Conservation (phyloP, 2,329 filamentous ascomycete species). For the Fusarium chlamydosporum region DNA sequence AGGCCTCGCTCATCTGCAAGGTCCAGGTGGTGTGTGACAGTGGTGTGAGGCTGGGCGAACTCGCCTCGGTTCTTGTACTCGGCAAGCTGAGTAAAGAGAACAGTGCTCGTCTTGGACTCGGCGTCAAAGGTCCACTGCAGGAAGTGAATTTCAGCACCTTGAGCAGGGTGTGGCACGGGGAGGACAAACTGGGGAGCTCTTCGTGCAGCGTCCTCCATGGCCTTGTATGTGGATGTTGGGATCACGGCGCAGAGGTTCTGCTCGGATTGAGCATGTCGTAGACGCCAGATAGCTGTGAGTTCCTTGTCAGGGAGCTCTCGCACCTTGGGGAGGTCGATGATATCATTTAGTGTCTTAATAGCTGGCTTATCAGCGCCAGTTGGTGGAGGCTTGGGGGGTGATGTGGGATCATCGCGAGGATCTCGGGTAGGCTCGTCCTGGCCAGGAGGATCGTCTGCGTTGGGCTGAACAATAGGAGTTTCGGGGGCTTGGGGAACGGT, state of each 20-base stretch:
- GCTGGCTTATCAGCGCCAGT: slow-evolving; percentile 49
- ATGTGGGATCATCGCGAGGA: slow-evolving; percentile 24
- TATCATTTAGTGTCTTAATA: slow-evolving; percentile 65
- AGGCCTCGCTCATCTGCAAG: slow-evolving; percentile 79
- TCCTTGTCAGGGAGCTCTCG: slow-evolving; percentile 81
- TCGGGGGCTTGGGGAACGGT: slow-evolving; percentile 56
- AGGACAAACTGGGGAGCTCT: slow-evolving; percentile 90
- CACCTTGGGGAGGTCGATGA: slow-evolving; percentile 84
- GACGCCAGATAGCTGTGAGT: slow-evolving; percentile 89
- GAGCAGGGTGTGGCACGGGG: slow-evolving; percentile 77
- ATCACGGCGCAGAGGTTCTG: slow-evolving; percentile 88
- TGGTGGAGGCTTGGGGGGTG: slow-evolving; percentile 28
- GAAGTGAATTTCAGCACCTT: slow-evolving; percentile 93
- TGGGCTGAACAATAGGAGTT: slow-evolving; percentile 56
- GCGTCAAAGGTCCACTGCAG: slow-evolving; percentile 94
- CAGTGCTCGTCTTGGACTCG: slow-evolving; percentile 73
- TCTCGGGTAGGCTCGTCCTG: slow-evolving; percentile 35
- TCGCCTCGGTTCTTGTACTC: slow-evolving; percentile 93
- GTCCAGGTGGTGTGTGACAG: slow-evolving; percentile 91
- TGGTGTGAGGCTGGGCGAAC: slow-evolving; percentile 92
- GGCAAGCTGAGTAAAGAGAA: slow-evolving; percentile 94
- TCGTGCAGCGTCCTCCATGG: slow-evolving; percentile 79
- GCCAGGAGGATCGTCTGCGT: slow-evolving; percentile 53
- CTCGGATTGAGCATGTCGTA: slow-evolving; percentile 81
- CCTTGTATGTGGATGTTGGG: slow-evolving; percentile 77